phyloP scores from a whole-genome alignment of 148 eudicot species.

The Camellia sinensis region DNA sequence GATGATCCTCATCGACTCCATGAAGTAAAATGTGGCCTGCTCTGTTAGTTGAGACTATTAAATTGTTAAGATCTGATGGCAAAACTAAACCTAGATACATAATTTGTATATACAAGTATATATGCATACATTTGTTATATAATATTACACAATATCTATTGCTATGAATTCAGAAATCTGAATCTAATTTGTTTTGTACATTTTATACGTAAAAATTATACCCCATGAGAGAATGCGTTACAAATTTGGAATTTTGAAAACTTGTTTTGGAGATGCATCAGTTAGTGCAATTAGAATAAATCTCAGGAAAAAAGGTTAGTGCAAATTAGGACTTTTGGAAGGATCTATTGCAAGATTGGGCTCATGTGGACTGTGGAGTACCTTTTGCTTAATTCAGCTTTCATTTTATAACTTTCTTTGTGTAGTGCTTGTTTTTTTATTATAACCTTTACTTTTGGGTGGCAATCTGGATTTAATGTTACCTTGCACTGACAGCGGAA shows the following conservation, averaged over 20 bases:
- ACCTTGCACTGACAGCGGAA: constrained; percentile 54
- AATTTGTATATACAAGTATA: no score
- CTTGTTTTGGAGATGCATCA: not conserved
- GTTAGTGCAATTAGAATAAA: not conserved
- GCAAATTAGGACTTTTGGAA: not conserved
- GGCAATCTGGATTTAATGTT: constrained; percentile 7
- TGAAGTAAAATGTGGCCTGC: not conserved
- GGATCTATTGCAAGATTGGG: not conserved
- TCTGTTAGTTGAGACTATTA: not conserved
- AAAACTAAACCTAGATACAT: not conserved
- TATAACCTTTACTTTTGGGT: not conserved
- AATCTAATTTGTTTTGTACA: not conserved
- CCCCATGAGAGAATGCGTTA: not conserved
- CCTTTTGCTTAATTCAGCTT: constrained; percentile 4
- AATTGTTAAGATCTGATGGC: not conserved
- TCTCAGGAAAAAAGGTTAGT: not conserved
- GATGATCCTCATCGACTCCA: not conserved
- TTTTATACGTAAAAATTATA: not conserved
- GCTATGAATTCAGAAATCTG: not conserved
- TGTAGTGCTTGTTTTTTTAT: not conserved
- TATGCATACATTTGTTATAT: not conserved
- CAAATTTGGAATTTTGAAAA: not conserved
- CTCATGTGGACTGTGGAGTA: not conserved
- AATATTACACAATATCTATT: constrained; percentile 1
- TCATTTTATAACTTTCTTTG: not conserved